Base-by-base conservation (phyloP, 345 rosid species). In the Eucalyptus decipiens region DNA sequence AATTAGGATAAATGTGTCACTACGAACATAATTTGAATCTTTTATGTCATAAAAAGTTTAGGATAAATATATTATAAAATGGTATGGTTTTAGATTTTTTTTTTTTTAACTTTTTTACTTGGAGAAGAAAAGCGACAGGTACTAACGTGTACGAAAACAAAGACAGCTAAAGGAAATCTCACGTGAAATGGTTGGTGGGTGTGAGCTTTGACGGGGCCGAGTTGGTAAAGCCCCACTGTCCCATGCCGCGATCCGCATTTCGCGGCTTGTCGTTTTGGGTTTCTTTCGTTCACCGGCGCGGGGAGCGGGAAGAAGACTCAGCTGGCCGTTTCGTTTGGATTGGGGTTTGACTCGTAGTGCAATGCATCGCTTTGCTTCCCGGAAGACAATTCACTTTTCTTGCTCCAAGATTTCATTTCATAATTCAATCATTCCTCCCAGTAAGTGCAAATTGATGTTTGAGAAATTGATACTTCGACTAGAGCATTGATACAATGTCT, bases 1-100 rank as follows among this genome's bases (percentile, higher is more conserved):
- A 10, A 1, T 56, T 23, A 24, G 0, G 2, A 56, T 56, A 56
- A 56, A 24, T 56, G 0, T 24, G 2, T 24, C 1, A 10, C 1
- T 6, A 26, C 11, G 11, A 56, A 23, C 0, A 24, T 56, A 2
- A 1, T 23, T 56, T 0, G 62, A 6, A 26, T 11, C 0, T 24
- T 56, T 56, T 24, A 56, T 56, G 13, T 56, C 6, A 24, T 56
- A 56, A 24, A 60, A 60, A 5, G 16, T 24, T 24, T 0, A 24
- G 0, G 30, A 23, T 23, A 24, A 56, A 1, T 56, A 10, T 23
- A 0, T 56, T 24, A 24, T 24, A 11, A 24, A 24, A 56, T 56
- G 30, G 3, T 11, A 23, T 56, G 30, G 3, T 24, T 56, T 56
- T 24, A 26, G 62, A 56, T 10, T 24, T 24, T 56, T 52, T 3